A percentile compares a stretch with the other conserved stretches of the same genome.
phyloP scores from a whole-genome alignment of 106 monocot genomes.

The Phalaenopsis aphrodite region DNA sequence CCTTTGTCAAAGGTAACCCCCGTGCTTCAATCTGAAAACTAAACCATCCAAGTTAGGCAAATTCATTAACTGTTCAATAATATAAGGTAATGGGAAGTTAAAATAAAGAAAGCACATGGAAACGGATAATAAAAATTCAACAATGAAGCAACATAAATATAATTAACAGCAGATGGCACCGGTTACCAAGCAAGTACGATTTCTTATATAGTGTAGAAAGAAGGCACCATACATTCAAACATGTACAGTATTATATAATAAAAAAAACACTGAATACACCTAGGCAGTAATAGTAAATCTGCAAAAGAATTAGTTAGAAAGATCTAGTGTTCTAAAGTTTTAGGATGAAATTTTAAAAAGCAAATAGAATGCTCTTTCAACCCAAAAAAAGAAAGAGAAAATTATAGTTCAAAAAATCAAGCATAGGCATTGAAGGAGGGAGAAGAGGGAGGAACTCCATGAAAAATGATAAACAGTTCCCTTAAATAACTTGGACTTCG shows the following conservation, averaged over 20 bases:
- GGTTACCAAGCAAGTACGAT: neutral
- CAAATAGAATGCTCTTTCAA: too few species aligned
- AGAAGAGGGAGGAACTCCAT: too few species aligned
- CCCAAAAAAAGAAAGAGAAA: too few species aligned
- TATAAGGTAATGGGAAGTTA: neutral
- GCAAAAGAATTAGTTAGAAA: too few species aligned
- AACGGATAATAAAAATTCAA: neutral
- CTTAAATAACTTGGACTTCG: too few species aligned
- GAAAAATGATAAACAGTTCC: too few species aligned
- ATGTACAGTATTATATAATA: neutral
- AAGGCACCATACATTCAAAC: neutral
- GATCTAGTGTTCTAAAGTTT: too few species aligned
- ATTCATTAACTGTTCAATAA: slow-evolving; percentile 1
- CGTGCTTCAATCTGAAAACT: slow-evolving; percentile 60
- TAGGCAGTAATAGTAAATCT: neutral
- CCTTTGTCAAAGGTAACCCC: slow-evolving; percentile 58
- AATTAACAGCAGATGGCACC: slow-evolving; percentile 2
- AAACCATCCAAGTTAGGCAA: neutral
- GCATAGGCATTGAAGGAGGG: too few species aligned
- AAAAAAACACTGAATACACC: neutral
- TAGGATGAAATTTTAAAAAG: too few species aligned
- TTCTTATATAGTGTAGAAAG: neutral
- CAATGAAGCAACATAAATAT: neutral
- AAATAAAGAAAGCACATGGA: neutral
- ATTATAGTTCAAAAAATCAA: too few species aligned